A percentile compares a stretch with the other conserved stretches of the same genome.
Conservation (phyloP, 2,329 filamentous ascomycete genomes). For the Phoma herbarum region DNA sequence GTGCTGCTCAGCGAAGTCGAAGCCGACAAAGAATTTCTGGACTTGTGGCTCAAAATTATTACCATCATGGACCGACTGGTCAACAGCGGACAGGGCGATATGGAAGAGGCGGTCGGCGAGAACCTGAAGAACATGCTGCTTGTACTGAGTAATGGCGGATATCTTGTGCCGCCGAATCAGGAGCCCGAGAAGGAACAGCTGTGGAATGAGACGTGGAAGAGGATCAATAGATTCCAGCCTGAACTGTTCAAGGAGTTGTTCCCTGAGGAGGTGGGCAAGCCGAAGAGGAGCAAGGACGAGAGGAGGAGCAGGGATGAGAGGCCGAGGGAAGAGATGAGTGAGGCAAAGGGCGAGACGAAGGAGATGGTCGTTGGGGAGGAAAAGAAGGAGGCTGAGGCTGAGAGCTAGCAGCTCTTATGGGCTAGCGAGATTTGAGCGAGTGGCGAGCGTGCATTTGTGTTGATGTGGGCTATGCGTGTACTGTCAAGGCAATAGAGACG, state of each 20-base stretch:
- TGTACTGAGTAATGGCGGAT: conserved; percentile 91
- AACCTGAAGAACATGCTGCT: conserved; percentile 95
- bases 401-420: conserved; percentile 18
- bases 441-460: not conserved
- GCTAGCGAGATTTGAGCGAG: not conserved
- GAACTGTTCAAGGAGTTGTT: conserved; percentile 68
- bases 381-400: conserved; percentile 20
- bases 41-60: conserved; percentile 90
- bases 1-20: conserved; percentile 85
- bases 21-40: conserved; percentile 86
- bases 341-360: conserved; percentile 9
- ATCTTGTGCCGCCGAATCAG: conserved; percentile 74
- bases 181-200: conserved; percentile 60
- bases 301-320: conserved; percentile 26
- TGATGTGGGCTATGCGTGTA: not conserved
- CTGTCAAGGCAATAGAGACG: not conserved
- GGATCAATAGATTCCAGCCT: conserved; percentile 68
- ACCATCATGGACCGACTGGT: conserved; percentile 95
- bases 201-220: conserved; percentile 69
- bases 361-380: conserved; percentile 8
- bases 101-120: conserved; percentile 94
- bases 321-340: conserved; percentile 19
- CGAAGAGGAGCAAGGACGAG: conserved; percentile 33
- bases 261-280: conserved; percentile 56
- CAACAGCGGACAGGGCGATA: conserved; percentile 93